Percentiles rank a stretch among this genome's conserved stretches.
These are phyloP conservation scores for Hymenoscyphus linearis DNA, from an alignment of 2,329 filamentous ascomycete species.

Conservation along the genomic window DNA sequence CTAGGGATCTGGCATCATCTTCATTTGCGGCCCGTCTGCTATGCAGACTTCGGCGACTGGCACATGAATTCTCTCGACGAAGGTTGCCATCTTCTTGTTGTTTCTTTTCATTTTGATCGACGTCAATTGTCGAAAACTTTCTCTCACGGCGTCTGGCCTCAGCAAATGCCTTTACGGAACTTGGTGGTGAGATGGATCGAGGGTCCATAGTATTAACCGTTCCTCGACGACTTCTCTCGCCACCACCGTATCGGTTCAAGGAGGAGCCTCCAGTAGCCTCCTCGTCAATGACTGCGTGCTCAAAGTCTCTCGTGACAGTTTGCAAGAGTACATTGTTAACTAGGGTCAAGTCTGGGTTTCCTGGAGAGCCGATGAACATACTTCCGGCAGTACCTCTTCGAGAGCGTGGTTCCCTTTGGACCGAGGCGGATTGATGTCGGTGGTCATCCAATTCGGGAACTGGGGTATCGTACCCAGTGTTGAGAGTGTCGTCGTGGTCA, in stretches of 20 bases:
- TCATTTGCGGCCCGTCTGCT: constrained; percentile 55
- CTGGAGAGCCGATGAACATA: constrained; percentile 46
- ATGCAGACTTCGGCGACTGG: constrained; percentile 55
- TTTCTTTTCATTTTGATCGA: constrained; percentile 84
- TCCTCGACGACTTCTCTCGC: constrained; percentile 42
- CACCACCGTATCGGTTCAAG: constrained; percentile 25
- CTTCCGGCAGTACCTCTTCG: constrained; percentile 73
- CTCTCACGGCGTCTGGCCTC: constrained; percentile 82
- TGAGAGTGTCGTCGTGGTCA: constrained; percentile 56
- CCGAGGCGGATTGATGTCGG: constrained; percentile 58
- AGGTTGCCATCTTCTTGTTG: constrained; percentile 63
- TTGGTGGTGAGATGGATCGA: constrained; percentile 79
- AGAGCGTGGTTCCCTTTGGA: constrained; percentile 50
- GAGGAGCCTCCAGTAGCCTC: constrained; percentile 46
- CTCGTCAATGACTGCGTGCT: constrained; percentile 79
- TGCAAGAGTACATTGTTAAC: constrained; percentile 35
- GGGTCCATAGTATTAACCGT: constrained; percentile 52
- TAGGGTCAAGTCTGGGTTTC: constrained; percentile 36
- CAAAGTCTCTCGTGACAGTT: constrained; percentile 72
- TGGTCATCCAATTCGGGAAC: constrained; percentile 85
- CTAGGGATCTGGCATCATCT: constrained; percentile 56
- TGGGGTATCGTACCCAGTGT: constrained; percentile 65
- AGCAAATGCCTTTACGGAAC: constrained; percentile 96
- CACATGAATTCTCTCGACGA: constrained; percentile 65
- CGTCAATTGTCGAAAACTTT: constrained; percentile 52